Evolutionary conservation across 345 rosid genomes (phyloP).

Genomic region (Eucalyptus polyanthemos): DNA sequence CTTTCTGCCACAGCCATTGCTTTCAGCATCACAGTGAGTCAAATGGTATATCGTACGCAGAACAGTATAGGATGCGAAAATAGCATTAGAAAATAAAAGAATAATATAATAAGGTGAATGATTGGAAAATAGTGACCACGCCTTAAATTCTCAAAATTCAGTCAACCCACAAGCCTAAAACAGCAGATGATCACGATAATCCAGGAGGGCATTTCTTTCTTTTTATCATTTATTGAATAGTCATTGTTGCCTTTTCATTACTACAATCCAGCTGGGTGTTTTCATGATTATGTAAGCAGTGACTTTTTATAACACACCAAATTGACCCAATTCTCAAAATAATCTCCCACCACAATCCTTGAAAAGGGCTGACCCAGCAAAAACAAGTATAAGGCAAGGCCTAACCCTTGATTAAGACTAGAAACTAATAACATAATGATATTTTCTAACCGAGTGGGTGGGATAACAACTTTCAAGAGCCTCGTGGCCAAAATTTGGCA

Average conservation of each 20-base stretch:
- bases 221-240: not conserved
- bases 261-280: not conserved
- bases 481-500: slow-evolving; percentile 4
- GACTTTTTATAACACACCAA: not conserved
- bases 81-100: not conserved
- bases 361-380: not conserved
- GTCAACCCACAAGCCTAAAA: not conserved
- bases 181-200: not conserved
- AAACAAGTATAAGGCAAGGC: not conserved
- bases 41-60: not conserved
- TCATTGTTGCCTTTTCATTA: not conserved
- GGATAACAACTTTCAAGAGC: not conserved
- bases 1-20: slow-evolving; percentile 20
- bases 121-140: not conserved
- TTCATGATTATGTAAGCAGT: not conserved
- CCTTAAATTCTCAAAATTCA: not conserved
- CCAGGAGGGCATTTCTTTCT: not conserved
- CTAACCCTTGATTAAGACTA: not conserved
- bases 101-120: not conserved
- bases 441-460: not conserved
- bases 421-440: not conserved
- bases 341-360: not conserved
- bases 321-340: not conserved
- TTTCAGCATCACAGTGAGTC: slow-evolving; percentile 8
- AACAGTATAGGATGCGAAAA: not conserved